These are phyloP conservation scores for Phytophthora sojae DNA, from an alignment of 352 stramenopile genomes.

Conservation along the genomic window DNA sequence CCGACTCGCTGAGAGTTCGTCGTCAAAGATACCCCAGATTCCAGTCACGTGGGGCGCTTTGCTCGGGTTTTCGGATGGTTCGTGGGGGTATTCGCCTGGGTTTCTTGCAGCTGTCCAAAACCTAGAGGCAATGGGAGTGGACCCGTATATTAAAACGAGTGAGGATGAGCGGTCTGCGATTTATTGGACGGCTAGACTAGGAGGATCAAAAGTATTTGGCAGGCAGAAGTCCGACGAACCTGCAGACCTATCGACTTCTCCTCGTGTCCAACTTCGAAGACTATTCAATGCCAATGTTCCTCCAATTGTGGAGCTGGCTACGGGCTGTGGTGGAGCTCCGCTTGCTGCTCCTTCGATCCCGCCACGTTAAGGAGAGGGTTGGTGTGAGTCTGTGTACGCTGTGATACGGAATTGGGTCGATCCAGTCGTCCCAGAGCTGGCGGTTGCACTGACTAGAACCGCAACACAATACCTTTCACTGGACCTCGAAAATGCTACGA, in stretches of 20 bases:
- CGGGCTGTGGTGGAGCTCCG: not conserved
- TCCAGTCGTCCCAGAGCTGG: not conserved
- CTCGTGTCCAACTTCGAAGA: not conserved
- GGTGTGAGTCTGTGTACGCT: not conserved
- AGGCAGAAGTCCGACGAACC: not conserved
- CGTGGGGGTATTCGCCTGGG: not conserved
- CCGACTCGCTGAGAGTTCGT: not conserved
- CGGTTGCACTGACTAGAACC: not conserved
- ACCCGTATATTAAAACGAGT: no score
- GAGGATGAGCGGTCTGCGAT: not conserved
- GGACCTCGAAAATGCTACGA: not conserved
- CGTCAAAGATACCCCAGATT: not conserved
- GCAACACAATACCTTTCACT: not conserved
- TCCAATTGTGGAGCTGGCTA: not conserved
- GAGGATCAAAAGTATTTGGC: not conserved
- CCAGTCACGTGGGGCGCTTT: not conserved
- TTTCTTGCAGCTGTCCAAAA: not conserved
- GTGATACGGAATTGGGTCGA: not conserved
- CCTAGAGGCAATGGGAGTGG: not conserved
- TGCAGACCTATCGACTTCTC: not conserved
- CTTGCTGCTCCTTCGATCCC: not conserved
- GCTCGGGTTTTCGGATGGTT: not conserved
- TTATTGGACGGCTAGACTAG: not conserved
- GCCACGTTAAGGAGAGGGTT: not conserved
- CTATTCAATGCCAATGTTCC: not conserved